phyloP scores from a whole-genome alignment of 1,139 yeast species.

The Lodderomyces oxycetoniae region DNA sequence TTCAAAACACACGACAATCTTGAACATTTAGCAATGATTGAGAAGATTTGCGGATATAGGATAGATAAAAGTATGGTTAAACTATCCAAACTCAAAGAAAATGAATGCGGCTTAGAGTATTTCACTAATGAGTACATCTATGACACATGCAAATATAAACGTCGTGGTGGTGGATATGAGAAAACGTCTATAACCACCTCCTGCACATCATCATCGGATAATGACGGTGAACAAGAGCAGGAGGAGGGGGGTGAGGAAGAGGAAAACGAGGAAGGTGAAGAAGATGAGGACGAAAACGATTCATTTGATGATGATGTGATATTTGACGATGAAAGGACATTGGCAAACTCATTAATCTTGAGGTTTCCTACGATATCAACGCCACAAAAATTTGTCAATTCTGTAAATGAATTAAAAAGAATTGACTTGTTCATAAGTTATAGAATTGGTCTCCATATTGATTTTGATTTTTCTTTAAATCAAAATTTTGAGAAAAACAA shows the following conservation, averaged over 20 bases:
- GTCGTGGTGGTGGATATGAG: conserved; percentile 1
- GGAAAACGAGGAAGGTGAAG: background rate
- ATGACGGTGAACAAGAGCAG: conserved; percentile 2
- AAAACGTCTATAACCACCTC: conserved; percentile 2
- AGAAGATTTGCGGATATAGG: conserved; percentile 54
- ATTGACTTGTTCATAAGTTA: conserved; percentile 46
- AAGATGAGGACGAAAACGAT: conserved; percentile 1
- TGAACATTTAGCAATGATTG: conserved; percentile 95
- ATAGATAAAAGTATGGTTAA: conserved; percentile 39
- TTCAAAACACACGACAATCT: conserved; percentile 92
- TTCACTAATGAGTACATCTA: conserved; percentile 28
- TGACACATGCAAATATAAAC: conserved; percentile 3
- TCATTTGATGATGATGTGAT: conserved; percentile 24
- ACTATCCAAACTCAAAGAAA: conserved; percentile 31
- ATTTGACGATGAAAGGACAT: conserved; percentile 28
- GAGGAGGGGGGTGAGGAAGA: conserved; percentile 16
- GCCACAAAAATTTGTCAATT: conserved; percentile 45
- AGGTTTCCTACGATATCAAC: conserved; percentile 35
- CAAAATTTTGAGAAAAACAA: conserved; percentile 40
- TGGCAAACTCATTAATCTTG: conserved; percentile 24
- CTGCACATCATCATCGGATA: conserved; percentile 7
- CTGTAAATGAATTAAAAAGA: conserved; percentile 49
- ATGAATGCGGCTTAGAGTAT: conserved; percentile 41
- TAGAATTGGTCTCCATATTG: conserved; percentile 37
- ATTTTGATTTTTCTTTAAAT: conserved; percentile 38